Evolutionary conservation across 257 asterid species (phyloP), one percentile per base, ranked within the genome.

Genomic region (Marsdenia floribunda): DNA sequence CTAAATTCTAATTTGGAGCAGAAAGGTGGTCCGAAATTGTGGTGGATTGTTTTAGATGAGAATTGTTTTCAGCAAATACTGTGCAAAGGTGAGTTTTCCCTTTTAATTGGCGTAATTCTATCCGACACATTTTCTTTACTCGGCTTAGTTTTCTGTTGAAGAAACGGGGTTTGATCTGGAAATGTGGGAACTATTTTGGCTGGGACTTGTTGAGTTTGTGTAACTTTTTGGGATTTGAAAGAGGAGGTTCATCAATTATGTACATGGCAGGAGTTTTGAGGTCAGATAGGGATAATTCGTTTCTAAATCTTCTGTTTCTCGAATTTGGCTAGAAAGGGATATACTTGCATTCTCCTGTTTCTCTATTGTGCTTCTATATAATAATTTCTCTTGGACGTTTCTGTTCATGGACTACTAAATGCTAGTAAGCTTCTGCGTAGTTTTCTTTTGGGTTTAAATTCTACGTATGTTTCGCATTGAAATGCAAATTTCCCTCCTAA

Each of bases 141-240:
- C 33, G 26, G 68, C 22, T 64, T 18, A 22, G 5, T 13, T 77
- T 60, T 16, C 18, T 49, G 70, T 29, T 64, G 2, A 18, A 40
- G 44, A 22, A 26, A 44, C 58, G 74, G 80, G 53, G 12, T 73
- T 77, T 74, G 82, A 74, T 78, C 47, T 15, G 75, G 70, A 67
- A 60, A 71, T 79, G 75, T 58, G 76, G 72, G 73, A 77, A 29
- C 33, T 29, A 55, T 52, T 55, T 74, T 67, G 47, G 85, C 75
- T 77, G 75, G 59, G 73, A 42, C 83, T 75, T 42, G 71, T 80
- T 75, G 78, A 70, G 58, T 42, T 73, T 81, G 38, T 77, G 26
- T 22, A 58, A 8, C 61, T 55, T 68, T 63, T 68, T 72, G 38
- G 78, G 10, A 35, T 58, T 81, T 77, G 68, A 37, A 22, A 37